These are phyloP conservation scores for Phytophthora cryptogea DNA, from an alignment of 352 stramenopile species.

Conservation along the genomic window DNA sequence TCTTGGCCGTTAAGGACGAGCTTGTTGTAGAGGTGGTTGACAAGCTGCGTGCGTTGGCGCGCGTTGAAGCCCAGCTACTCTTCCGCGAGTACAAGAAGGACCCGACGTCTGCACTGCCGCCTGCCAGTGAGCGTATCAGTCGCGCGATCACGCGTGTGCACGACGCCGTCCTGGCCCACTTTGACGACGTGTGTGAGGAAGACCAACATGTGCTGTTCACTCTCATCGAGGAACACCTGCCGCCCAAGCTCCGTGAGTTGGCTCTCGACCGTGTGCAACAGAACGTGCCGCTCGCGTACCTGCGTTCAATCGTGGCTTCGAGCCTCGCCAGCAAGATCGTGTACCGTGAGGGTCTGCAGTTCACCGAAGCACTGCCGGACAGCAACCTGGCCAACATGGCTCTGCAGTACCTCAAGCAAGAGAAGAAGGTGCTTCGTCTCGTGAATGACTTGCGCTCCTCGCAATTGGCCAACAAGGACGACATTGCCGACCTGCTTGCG, in stretches of 20 bases:
- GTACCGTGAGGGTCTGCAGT: conserved; percentile 97
- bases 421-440: conserved; percentile 93
- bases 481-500: conserved; percentile 77
- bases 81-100: conserved; percentile 97
- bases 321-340: conserved; percentile 97
- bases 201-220: conserved; percentile 83
- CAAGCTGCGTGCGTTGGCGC: conserved; percentile 92
- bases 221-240: conserved; percentile 92
- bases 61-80: conserved; percentile 95
- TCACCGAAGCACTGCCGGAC: conserved; percentile 92
- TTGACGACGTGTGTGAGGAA: conserved; percentile 91
- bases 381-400: conserved; percentile 91
- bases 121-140: conserved; percentile 95
- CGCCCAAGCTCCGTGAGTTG: conserved; percentile 93
- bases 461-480: conserved; percentile 53
- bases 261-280: conserved; percentile 93
- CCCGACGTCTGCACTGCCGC: conserved; percentile 82
- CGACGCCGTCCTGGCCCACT: conserved; percentile 92
- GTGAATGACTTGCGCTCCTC: conserved; percentile 70
- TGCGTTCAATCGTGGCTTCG: conserved; percentile 96
- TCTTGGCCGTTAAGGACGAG: conserved; percentile 95
- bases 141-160: conserved; percentile 96
- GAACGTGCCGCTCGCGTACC: conserved; percentile 95
- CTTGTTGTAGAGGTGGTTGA: conserved; percentile 94
- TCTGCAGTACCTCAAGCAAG: conserved; percentile 95